Conservation (phyloP, 768 basidiomycete genomes). For the Inosperma sp. region DNA sequence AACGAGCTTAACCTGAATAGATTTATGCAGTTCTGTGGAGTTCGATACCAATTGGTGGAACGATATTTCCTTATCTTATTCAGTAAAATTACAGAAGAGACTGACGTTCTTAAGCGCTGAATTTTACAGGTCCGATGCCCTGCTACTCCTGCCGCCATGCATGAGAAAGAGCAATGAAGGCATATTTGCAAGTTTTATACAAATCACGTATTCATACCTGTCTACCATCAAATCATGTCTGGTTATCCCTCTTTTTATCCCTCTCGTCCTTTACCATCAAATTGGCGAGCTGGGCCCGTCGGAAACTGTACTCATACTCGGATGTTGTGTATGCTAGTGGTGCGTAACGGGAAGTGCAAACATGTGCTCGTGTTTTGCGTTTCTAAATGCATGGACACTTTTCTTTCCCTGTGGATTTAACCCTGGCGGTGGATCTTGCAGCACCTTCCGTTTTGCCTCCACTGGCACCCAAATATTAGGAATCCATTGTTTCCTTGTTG, state of each 20-base stretch:
- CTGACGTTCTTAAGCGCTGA: constrained; percentile 3
- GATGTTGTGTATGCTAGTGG: neutral
- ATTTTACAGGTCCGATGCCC: constrained; percentile 7
- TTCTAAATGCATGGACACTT: neutral
- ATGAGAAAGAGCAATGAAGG: constrained; percentile 6
- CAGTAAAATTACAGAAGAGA: neutral
- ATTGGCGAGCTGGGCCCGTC: constrained; percentile 3
- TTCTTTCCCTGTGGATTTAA: neutral
- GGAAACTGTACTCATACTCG: neutral
- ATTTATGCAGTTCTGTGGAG: constrained; percentile 54
- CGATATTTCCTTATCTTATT: constrained; percentile 4
- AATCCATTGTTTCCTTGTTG: constrained; percentile 1
- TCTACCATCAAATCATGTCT: neutral
- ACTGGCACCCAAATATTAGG: neutral
- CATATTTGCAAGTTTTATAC: neutral
- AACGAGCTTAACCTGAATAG: constrained; percentile 49
- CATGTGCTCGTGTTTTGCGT: neutral
- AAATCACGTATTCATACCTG: neutral
- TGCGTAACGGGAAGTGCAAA: constrained; percentile 4
- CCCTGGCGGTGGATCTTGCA: neutral
- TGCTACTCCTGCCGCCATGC: neutral
- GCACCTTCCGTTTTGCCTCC: neutral
- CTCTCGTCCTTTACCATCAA: neutral
- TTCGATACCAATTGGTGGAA: constrained; percentile 54
- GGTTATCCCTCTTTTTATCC: neutral